A percentile compares a stretch with the other conserved stretches of the same genome.
These are phyloP conservation scores for Sporothrix inflata DNA, from an alignment of 2,329 filamentous ascomycete genomes.

Conservation along the genomic window DNA sequence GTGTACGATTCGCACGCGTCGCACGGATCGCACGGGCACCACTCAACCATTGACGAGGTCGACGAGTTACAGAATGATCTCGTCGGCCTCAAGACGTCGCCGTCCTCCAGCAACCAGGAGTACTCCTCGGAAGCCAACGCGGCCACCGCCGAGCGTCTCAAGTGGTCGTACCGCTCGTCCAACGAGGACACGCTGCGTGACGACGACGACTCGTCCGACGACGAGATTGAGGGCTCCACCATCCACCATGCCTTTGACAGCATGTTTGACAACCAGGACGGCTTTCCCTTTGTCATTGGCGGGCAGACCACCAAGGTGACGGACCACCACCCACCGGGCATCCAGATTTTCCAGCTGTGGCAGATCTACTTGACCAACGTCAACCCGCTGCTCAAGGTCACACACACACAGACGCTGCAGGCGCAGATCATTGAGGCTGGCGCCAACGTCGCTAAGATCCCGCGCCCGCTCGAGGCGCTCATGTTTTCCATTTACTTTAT, in stretches of 20 bases:
- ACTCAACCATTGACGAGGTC: conserved; percentile 51
- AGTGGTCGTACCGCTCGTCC: conserved; percentile 51
- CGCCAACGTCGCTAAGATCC: conserved; percentile 57
- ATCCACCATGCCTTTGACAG: conserved; percentile 63
- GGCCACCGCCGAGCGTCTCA: neutral
- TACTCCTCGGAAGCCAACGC: conserved; percentile 25
- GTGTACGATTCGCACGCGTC: conserved; percentile 56
- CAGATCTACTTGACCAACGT: conserved; percentile 71
- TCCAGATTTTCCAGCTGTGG: conserved; percentile 68
- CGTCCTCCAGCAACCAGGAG: conserved; percentile 48
- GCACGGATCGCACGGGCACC: conserved; percentile 39
- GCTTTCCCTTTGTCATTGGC: conserved; percentile 61
- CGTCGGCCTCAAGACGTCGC: conserved; percentile 57
- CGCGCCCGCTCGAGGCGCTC: conserved; percentile 63
- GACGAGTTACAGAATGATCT: conserved; percentile 61
- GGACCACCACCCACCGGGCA: conserved; percentile 55
- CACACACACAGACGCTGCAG: conserved; percentile 68
- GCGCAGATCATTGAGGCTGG: conserved; percentile 65
- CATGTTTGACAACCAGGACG: conserved; percentile 60
- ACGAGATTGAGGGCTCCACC: conserved; percentile 57
- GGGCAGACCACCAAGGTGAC: conserved; percentile 49
- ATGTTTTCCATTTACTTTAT: conserved; percentile 69
- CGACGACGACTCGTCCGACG: conserved; percentile 56
- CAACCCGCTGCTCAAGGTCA: conserved; percentile 69
- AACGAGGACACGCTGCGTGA: conserved; percentile 50